phyloP scores from a whole-genome alignment of 1,284 basidiomycete species.

The Leccinum fallax region DNA sequence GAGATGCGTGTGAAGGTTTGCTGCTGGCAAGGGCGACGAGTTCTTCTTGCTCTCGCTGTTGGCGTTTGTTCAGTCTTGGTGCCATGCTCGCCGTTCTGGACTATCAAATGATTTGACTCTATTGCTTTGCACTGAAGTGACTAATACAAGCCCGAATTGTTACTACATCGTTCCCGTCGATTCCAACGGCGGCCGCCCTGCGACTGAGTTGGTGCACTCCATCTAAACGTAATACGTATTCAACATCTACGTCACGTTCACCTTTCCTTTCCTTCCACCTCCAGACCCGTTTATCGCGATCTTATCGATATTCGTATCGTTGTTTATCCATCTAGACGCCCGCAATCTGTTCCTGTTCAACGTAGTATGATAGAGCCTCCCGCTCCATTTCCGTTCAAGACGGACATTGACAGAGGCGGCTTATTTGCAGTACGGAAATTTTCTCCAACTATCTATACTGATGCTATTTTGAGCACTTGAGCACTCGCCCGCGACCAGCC shows the following conservation, averaged over 20 bases:
- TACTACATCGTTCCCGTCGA: too few relatives aligned
- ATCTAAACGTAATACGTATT: too few relatives aligned
- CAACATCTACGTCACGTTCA: not conserved
- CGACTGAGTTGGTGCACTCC: too few relatives aligned
- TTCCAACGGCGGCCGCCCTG: too few relatives aligned
- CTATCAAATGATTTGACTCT: not conserved
- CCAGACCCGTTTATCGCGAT: not conserved
- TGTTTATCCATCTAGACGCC: not conserved
- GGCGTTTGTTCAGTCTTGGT: slow-evolving; percentile 80
- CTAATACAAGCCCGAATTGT: not conserved
- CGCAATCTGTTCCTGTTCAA: not conserved
- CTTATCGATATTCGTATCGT: not conserved
- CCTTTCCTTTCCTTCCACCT: not conserved
- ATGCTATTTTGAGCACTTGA: too few relatives aligned
- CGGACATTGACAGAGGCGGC: too few relatives aligned
- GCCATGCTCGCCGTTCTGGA: slow-evolving; percentile 47
- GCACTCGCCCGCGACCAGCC: too few relatives aligned
- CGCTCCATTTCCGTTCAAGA: too few relatives aligned
- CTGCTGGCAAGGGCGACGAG: slow-evolving; percentile 52
- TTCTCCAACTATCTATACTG: too few relatives aligned
- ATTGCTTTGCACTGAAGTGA: too few relatives aligned
- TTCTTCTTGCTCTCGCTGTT: slow-evolving; percentile 83
- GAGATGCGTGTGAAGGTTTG: slow-evolving; percentile 18
- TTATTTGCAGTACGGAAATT: too few relatives aligned
- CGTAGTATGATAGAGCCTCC: not conserved